phyloP scores from a whole-genome alignment of 495 filamentous ascomycete genomes.

The Staphylotrichum tortipilum region DNA sequence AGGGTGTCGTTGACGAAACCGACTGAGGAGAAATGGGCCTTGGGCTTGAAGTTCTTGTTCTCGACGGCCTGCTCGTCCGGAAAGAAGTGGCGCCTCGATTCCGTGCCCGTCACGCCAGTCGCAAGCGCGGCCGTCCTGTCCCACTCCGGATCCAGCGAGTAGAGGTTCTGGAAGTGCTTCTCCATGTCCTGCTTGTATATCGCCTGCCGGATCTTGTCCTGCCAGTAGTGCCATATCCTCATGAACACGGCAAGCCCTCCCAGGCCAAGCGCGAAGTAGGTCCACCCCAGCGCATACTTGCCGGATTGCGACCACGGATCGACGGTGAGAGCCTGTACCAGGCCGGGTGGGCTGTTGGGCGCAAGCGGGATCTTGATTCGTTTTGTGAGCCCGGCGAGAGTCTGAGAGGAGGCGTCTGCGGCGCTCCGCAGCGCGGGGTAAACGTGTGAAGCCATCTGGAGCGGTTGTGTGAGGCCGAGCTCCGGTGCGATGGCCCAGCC shows the following conservation, averaged over 20 bases:
- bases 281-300: conserved; percentile 82
- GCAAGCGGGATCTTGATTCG: conserved; percentile 66
- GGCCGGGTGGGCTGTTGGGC: conserved; percentile 57
- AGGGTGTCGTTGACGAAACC: conserved; percentile 64
- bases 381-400: conserved; percentile 47
- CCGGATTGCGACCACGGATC: conserved; percentile 76
- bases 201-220: conserved; percentile 78
- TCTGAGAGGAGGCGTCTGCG: conserved; percentile 17
- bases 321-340: conserved; percentile 62
- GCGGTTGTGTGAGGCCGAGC: not conserved
- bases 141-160: conserved; percentile 48
- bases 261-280: conserved; percentile 72
- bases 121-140: conserved; percentile 60
- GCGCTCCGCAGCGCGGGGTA: conserved; percentile 15
- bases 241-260: conserved; percentile 53
- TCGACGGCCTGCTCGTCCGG: conserved; percentile 41
- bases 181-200: conserved; percentile 67
- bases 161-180: conserved; percentile 46
- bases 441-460: conserved; percentile 22
- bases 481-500: not conserved
- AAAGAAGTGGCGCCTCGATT: conserved; percentile 59
- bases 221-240: conserved; percentile 75
- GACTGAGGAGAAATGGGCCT: conserved; percentile 61
- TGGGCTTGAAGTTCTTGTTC: conserved; percentile 47
- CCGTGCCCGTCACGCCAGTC: conserved; percentile 49